Evolutionary conservation across 345 rosid species (phyloP), one percentile per base, ranked within the genome.

Genomic region (Arabidopsis thaliana): DNA sequence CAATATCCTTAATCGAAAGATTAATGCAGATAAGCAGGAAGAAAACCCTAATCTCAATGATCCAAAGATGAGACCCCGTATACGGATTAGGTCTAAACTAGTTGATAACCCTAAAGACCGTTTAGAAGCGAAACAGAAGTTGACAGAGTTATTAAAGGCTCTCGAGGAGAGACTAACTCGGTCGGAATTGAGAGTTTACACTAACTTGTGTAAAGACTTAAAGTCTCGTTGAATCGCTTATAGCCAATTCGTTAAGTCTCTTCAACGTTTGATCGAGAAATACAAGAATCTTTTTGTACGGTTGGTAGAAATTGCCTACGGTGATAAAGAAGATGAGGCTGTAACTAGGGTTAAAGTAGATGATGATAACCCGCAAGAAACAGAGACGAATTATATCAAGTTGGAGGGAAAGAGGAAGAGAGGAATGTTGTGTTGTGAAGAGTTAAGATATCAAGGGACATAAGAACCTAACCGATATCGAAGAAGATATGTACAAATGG

Each of bases 401-500:
- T 13, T 42, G 48, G 16, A 42, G 48, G 6, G n/a, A 13, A 42
- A 45, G 50, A 45, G n/a, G 11, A 45, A 13, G 50, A 45, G 13
- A n/a, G 13, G 7, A 45, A 6, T 45, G 22, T 45, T 45, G 2
- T 42, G 9, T 38, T 38, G 2, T 38, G 41, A 8, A 0, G 41
- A 6, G 7, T 7, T 7, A 8, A 0, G 2, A 7, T 3, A 37
- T 8, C 6, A 7, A 2, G 48, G 16, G 1, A 30, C 0, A 4
- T 5, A 69, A 44, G 44, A 9, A 13, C 10, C 56, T 16, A 42
- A 20, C 34, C 12, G 9, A 12, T 2, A 5, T 14, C 48, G 63
- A 73, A 55, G 28, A 2, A 44, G 65, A 16, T 12, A 33, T 73
- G 70, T 10, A 51, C n/a, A 3, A 25, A 5, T 64, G 77, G 49